Evolutionary conservation across 2,329 filamentous ascomycete genomes (phyloP), one percentile per base, ranked within the genome.

Genomic region (Fusarium luffae): DNA sequence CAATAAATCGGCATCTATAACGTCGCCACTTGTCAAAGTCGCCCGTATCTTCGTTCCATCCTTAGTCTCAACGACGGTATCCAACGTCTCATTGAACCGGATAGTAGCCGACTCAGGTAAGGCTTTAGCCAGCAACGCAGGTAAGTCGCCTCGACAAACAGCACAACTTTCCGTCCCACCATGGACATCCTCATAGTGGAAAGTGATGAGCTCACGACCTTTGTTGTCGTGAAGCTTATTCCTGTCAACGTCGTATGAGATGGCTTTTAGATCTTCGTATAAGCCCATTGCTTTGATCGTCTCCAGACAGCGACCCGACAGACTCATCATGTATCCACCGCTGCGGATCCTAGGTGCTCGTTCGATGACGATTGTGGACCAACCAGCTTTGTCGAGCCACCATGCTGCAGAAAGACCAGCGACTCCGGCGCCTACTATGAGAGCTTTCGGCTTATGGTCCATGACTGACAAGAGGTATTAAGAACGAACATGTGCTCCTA

Each of bases 281-380:
- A 37, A 4, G 4, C 34, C 18, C 34, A 37, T 37, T 37, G 9
- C 5, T 3, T 34, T 37, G 34, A 37, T 6, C 3, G 16, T 37
- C 1, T 6, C 9, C 0, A 37, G 34, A 37, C 34, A 37, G 18
- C 16, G 34, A n/a, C 16, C 34, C 3, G 34, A 18, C 0, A 37
- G 18, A 7, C 34, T 37, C 34, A 37, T n/a, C 34, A 37, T n/a
- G 5, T n/a, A 37, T 0, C 34, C 34, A 0, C 34, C 34, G 3
- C 4, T n/a, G 3, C 16, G 34, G 1, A 37, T n/a, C 5, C 2
- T 0, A 0, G 34, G 5, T 6, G 34, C 9, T n/a, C 16, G 3
- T 4, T 37, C 34, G 9, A 37, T 2, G 5, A 37, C 11, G 1
- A 2, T 11, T 1, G 34, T 37, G 34, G 9, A 2, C 34, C 16